A percentile compares a stretch with the other conserved stretches of the same genome.
Evolutionary conservation across 164 flowering plant genomes (phyloP).

Genomic region (Vitis vinifera): DNA sequence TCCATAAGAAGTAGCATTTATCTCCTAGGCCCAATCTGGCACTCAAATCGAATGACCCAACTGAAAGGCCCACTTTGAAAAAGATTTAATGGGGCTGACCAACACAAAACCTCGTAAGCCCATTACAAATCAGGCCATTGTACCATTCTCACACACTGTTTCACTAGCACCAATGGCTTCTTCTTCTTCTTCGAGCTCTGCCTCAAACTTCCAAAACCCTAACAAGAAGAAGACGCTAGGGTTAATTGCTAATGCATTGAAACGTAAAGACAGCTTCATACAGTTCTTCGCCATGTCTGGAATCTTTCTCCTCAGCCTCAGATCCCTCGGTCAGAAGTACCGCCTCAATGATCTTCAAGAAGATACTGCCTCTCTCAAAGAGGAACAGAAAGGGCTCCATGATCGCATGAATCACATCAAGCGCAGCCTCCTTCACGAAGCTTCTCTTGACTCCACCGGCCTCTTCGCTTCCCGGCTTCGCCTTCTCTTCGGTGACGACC

Average conservation of each 20-base stretch:
- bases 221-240: constrained; percentile 34
- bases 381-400: constrained; percentile 58
- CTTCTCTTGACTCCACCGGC: constrained; percentile 72
- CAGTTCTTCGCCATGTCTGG: constrained; percentile 82
- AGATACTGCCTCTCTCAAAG: constrained; percentile 56
- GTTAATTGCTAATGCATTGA: constrained; percentile 50
- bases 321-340: constrained; percentile 86
- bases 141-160: background rate
- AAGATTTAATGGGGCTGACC: no score
- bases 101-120: no score
- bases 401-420: constrained; percentile 63
- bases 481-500: constrained; percentile 52
- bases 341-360: constrained; percentile 64
- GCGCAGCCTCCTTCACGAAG: constrained; percentile 62
- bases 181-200: constrained; percentile 22
- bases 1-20: no score
- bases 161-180: constrained; percentile 26
- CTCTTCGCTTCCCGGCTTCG: constrained; percentile 68
- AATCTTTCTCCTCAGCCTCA: constrained; percentile 59
- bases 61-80: no score
- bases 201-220: constrained; percentile 25
- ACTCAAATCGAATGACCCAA: no score
- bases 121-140: no score
- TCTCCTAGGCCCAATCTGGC: no score
- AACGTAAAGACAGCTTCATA: constrained; percentile 65